These are phyloP conservation scores for Malassezia sympodialis DNA, from an alignment of 1,284 basidiomycete genomes.

Conservation along the genomic window DNA sequence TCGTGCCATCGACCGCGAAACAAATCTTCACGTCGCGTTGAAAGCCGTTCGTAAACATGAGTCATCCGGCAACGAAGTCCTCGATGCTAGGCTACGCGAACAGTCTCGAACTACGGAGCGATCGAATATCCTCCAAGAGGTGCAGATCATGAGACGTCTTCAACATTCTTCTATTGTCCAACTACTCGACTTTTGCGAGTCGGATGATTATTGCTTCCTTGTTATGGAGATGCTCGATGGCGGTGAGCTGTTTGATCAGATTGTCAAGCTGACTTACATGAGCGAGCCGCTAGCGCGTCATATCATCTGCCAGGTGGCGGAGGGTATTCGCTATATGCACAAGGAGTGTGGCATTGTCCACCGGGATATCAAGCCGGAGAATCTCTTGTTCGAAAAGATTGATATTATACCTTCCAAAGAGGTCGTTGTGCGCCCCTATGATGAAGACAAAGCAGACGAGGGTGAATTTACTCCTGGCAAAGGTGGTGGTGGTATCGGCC, in stretches of 20 bases:
- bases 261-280: slow-evolving; percentile 98
- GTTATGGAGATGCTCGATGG: slow-evolving; percentile 72
- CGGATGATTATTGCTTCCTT: slow-evolving; percentile 83
- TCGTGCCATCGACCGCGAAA: slow-evolving; percentile 71
- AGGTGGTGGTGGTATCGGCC: slow-evolving; percentile 92
- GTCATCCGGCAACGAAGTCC: slow-evolving; percentile 52
- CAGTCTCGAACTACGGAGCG: slow-evolving; percentile 55
- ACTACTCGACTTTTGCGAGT: slow-evolving; percentile 56
- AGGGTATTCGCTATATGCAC: slow-evolving; percentile 89
- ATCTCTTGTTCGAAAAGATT: slow-evolving; percentile 86
- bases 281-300: slow-evolving; percentile 65
- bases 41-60: slow-evolving; percentile 97
- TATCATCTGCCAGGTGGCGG: slow-evolving; percentile 92
- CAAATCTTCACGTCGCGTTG: slow-evolving; percentile 78
- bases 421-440: slow-evolving; percentile 67
- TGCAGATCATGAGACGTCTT: slow-evolving; percentile 95
- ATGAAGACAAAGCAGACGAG: slow-evolving; percentile 98
- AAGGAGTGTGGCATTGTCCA: slow-evolving; percentile 97
- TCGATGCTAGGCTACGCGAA: slow-evolving; percentile 41
- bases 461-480: slow-evolving; percentile 83
- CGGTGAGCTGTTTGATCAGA: slow-evolving; percentile 97
- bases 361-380: slow-evolving; percentile 96
- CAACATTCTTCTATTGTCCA: slow-evolving; percentile 78
- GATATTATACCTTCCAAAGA: slow-evolving; percentile 79
- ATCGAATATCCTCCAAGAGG: slow-evolving; percentile 97